phyloP scores from a whole-genome alignment of 2,329 filamentous ascomycete species.

The Claviceps sp. region DNA sequence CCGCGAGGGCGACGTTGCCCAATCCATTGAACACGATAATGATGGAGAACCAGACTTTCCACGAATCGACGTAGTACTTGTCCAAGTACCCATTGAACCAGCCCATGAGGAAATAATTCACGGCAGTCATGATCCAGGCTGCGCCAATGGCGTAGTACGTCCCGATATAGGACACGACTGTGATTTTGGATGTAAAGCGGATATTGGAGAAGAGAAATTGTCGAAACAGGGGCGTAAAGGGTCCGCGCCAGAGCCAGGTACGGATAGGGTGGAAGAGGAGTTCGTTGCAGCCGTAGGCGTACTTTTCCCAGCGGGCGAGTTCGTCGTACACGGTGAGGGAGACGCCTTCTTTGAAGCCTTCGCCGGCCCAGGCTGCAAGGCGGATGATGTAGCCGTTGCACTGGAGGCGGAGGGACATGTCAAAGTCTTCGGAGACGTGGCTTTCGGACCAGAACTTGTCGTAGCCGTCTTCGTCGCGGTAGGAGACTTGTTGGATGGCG shows the following conservation, averaged over 20 bases:
- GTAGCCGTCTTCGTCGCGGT: constrained; percentile 54
- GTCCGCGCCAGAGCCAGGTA: constrained; percentile 59
- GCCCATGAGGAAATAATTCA: constrained; percentile 64
- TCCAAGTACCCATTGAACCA: constrained; percentile 68
- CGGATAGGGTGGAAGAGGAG: constrained; percentile 66
- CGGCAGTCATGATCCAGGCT: constrained; percentile 58
- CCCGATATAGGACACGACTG: constrained; percentile 63
- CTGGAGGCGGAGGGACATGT: constrained; percentile 68
- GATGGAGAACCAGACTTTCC: constrained; percentile 70
- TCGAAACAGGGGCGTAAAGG: constrained; percentile 68
- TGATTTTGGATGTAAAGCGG: constrained; percentile 61
- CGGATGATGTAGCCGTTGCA: constrained; percentile 60
- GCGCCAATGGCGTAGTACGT: constrained; percentile 71
- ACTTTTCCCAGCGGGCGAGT: constrained; percentile 75
- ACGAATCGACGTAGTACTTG: constrained; percentile 68
- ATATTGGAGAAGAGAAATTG: constrained; percentile 61
- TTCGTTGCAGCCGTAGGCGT: constrained; percentile 74
- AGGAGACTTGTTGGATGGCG: constrained; percentile 60
- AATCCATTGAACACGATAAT: constrained; percentile 66
- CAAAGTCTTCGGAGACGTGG: constrained; percentile 70
- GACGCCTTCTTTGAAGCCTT: constrained; percentile 74
- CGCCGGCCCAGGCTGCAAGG: constrained; percentile 57
- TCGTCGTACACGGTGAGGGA: constrained; percentile 78
- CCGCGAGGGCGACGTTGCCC: constrained; percentile 56
- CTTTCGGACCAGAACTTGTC: constrained; percentile 75